phyloP scores from a whole-genome alignment of 2,329 filamentous ascomycete species.

The Penicillium sclerotiorum region DNA sequence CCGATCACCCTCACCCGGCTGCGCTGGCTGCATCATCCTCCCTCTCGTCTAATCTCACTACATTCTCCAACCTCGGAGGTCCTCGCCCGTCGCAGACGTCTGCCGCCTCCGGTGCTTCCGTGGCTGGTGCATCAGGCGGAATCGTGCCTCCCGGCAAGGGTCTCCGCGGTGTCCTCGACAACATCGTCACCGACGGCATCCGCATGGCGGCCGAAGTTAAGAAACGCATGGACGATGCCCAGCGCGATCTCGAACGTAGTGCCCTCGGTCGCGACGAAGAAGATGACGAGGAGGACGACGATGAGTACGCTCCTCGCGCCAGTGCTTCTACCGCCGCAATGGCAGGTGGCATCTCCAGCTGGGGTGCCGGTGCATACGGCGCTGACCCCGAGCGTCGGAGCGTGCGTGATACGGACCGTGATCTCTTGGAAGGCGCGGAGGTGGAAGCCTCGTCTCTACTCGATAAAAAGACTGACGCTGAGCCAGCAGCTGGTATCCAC shows the following conservation, averaged over 20 bases:
- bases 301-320: conserved; percentile 52
- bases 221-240: conserved; percentile 91
- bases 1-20: conserved; percentile 61
- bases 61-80: conserved; percentile 72
- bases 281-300: conserved; percentile 70
- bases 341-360: conserved; percentile 39
- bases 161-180: conserved; percentile 88
- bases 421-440: conserved; percentile 74
- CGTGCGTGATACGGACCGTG: conserved; percentile 68
- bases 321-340: conserved; percentile 28
- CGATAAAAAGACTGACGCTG: conserved; percentile 27
- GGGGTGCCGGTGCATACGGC: conserved; percentile 48
- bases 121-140: conserved; percentile 58
- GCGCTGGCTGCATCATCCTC: conserved; percentile 48
- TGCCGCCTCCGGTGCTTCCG: conserved; percentile 41
- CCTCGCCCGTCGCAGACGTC: conserved; percentile 45
- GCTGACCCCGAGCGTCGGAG: conserved; percentile 65
- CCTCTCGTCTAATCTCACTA: conserved; percentile 74
- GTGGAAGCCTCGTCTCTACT: conserved; percentile 47
- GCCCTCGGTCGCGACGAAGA: conserved; percentile 70
- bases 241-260: conserved; percentile 85
- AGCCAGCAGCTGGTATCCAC: conserved; percentile 7
- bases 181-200: conserved; percentile 97
- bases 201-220: conserved; percentile 90
- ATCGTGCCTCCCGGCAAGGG: conserved; percentile 70